A percentile compares a stretch with the other conserved stretches of the same genome.
These are phyloP conservation scores for Alternaria sp. DNA, from an alignment of 2,329 filamentous ascomycete species.

Conservation along the genomic window DNA sequence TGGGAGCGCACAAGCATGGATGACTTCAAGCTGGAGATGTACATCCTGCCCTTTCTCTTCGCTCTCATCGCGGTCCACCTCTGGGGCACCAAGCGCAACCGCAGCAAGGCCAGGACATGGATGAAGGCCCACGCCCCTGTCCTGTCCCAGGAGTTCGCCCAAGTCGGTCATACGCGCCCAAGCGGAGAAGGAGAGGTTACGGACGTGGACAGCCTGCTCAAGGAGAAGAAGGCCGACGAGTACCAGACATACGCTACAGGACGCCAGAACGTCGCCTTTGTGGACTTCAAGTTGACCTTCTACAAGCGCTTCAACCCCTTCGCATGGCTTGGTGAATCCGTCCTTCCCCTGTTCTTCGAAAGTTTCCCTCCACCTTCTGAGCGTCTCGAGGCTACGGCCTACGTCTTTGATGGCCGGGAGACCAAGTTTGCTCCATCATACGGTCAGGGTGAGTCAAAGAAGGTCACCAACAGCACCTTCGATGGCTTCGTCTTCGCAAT, in stretches of 20 bases:
- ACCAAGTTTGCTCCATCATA: conserved; percentile 73
- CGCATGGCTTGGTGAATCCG: conserved; percentile 69
- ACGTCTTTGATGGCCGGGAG: conserved; percentile 94
- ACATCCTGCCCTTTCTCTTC: conserved; percentile 78
- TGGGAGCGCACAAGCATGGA: conserved; percentile 85
- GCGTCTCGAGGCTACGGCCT: conserved; percentile 76
- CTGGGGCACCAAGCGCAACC: conserved; percentile 81
- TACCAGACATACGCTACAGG: conserved; percentile 89
- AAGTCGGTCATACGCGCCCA: conserved; percentile 74
- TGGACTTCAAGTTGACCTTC: conserved; percentile 83
- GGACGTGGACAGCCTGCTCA: conserved; percentile 69
- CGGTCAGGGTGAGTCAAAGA: conserved; percentile 69
- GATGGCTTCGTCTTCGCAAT: conserved; percentile 95
- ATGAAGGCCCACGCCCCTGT: conserved; percentile 75
- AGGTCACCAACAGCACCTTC: conserved; percentile 69
- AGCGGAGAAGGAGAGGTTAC: conserved; percentile 48
- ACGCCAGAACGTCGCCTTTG: conserved; percentile 88
- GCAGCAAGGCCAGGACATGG: conserved; percentile 81
- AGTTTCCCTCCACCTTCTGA: conserved; percentile 74
- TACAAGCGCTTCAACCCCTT: conserved; percentile 88
- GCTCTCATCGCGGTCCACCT: conserved; percentile 81
- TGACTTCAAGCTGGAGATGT: conserved; percentile 88
- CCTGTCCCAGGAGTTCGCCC: conserved; percentile 82
- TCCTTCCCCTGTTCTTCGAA: conserved; percentile 81
- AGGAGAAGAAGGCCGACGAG: conserved; percentile 88